Conservation (phyloP, 495 filamentous ascomycete genomes). For the Podospora anserina region DNA sequence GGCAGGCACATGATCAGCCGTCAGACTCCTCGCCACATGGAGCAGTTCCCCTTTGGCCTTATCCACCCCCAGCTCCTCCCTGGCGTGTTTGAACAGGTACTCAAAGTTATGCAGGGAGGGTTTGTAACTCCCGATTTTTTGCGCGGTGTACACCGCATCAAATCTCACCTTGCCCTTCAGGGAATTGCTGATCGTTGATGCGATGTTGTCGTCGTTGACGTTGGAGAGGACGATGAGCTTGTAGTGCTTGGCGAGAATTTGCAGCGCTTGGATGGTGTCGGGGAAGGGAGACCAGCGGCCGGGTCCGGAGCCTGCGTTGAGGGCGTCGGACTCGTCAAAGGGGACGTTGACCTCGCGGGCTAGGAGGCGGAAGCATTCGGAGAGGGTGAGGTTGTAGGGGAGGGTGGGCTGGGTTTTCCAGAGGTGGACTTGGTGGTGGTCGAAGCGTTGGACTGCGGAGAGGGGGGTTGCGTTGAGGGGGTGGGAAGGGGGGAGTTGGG, state of each 20-base stretch:
- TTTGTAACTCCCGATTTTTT: constrained; percentile 75
- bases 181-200: constrained; percentile 48
- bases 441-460: constrained; percentile 32
- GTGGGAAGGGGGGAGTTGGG: constrained; percentile 40
- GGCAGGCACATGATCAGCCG: constrained; percentile 69
- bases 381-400: constrained; percentile 57
- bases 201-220: constrained; percentile 63
- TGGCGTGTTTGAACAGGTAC: constrained; percentile 56
- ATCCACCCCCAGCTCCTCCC: constrained; percentile 53
- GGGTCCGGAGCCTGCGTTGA: constrained; percentile 52
- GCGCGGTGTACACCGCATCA: constrained; percentile 68
- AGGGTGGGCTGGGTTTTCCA: constrained; percentile 50
- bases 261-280: constrained; percentile 60
- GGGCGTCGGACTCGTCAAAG: constrained; percentile 28
- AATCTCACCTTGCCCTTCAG: constrained; percentile 45
- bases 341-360: constrained; percentile 41
- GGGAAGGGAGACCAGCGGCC: constrained; percentile 62
- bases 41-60: constrained; percentile 54
- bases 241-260: constrained; percentile 54
- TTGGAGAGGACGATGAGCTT: constrained; percentile 72
- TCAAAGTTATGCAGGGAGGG: constrained; percentile 64
- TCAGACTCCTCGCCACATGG: constrained; percentile 67
- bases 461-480: constrained; percentile 39
- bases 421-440: constrained; percentile 34
- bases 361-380: constrained; percentile 47